Evolutionary conservation across 345 rosid species (phyloP).

Genomic region (Melaleuca quinquenervia): DNA sequence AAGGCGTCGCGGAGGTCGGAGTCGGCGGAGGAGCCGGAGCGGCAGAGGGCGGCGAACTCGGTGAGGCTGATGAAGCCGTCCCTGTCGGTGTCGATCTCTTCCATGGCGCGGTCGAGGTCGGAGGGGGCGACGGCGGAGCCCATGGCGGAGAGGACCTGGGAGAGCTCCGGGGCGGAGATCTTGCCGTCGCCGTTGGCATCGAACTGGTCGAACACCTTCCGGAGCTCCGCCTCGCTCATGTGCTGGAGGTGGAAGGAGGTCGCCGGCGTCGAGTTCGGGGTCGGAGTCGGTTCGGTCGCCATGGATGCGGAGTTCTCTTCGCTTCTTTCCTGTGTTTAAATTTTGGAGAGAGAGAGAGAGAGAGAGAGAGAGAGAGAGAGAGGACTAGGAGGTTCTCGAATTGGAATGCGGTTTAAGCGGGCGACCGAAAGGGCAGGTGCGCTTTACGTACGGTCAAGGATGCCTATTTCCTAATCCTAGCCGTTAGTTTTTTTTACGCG

Average conservation of each 20-base stretch:
- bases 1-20: constrained; percentile 88
- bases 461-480: neutral
- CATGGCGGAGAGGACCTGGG: constrained; percentile 48
- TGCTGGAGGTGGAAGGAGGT: constrained; percentile 1
- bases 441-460: neutral
- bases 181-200: constrained; percentile 80
- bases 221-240: constrained; percentile 31
- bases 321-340: neutral
- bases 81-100: constrained; percentile 64
- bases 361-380: neutral
- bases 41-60: constrained; percentile 60
- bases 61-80: constrained; percentile 58
- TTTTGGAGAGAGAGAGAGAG: neutral
- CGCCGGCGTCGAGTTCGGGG: neutral
- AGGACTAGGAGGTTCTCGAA: neutral
- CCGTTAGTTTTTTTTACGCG: no score
- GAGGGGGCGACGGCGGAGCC: constrained; percentile 35
- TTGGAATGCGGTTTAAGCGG: neutral
- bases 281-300: neutral
- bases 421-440: accelerated
- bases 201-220: constrained; percentile 61
- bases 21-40: constrained; percentile 24
- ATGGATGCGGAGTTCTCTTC: neutral
- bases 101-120: constrained; percentile 50
- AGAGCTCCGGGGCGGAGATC: constrained; percentile 70